A percentile compares a stretch with the other conserved stretches of the same genome.
Conservation (phyloP, 176 grass and related monocot genomes). For the Sorghum bicolor region DNA sequence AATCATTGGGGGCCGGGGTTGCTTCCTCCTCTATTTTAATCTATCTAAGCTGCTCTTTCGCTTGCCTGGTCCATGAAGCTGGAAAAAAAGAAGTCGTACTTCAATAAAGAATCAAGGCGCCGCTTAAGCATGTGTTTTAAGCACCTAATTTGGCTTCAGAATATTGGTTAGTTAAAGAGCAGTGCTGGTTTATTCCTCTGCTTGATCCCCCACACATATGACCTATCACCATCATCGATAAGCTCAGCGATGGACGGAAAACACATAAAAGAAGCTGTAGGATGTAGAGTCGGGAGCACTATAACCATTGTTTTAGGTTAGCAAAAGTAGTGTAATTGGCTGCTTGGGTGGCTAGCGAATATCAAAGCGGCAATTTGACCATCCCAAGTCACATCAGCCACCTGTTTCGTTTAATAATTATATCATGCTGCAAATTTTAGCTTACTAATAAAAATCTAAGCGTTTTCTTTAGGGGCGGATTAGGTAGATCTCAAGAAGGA, state of each 20-base stretch:
- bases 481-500: slow-evolving; percentile 41
- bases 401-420: not conserved
- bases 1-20: not conserved
- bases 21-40: slow-evolving; percentile 12
- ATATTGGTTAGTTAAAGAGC: not conserved
- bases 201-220: not conserved
- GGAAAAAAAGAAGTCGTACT: not conserved
- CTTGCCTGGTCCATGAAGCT: slow-evolving; percentile 9
- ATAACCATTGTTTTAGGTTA: slow-evolving; percentile 10
- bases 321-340: not conserved
- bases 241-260: not conserved
- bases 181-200: not conserved
- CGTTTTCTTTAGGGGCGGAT: slow-evolving; percentile 20
- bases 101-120: slow-evolving; percentile 6
- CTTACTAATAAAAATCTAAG: not conserved
- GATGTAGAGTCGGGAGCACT: not conserved
- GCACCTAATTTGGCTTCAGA: not conserved
- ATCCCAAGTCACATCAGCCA: slow-evolving; percentile 27
- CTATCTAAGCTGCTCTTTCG: not conserved
- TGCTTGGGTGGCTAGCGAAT: not conserved
- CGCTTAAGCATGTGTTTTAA: slow-evolving; percentile 39
- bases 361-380: slow-evolving; percentile 33
- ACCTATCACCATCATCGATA: slow-evolving; percentile 20
- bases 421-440: not conserved
- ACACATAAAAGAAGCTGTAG: not conserved